These are phyloP conservation scores for Nemania sp. DNA, from an alignment of 2,329 filamentous ascomycete genomes.

Conservation along the genomic window DNA sequence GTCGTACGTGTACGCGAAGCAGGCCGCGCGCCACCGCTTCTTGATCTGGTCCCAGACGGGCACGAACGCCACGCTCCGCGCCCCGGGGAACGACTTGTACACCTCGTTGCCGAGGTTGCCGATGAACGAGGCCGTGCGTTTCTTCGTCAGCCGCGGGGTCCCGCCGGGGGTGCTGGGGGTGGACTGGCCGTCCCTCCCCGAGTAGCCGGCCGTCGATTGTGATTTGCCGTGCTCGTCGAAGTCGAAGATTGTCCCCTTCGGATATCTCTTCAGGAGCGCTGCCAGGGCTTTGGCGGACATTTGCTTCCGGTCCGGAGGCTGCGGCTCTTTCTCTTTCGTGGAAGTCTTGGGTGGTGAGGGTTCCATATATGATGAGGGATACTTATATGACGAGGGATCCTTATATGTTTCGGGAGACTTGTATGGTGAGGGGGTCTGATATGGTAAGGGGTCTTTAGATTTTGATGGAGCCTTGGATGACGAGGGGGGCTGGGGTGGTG, in stretches of 20 bases:
- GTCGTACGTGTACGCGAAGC: constrained; percentile 54
- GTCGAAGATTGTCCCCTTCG: constrained; percentile 52
- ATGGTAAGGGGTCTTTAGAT: no score
- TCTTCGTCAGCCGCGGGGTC: constrained; percentile 8
- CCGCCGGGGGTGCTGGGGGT: background rate
- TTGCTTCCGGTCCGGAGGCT: constrained; percentile 22
- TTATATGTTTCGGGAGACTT: no score
- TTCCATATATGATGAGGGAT: no score
- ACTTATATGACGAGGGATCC: no score
- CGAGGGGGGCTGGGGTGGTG: no score
- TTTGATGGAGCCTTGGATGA: no score
- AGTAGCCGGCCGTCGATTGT: constrained; percentile 39
- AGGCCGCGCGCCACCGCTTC: constrained; percentile 50
- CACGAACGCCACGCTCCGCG: constrained; percentile 21
- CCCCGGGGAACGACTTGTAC: constrained; percentile 16
- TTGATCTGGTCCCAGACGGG: constrained; percentile 22
- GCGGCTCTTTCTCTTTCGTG: constrained; percentile 8
- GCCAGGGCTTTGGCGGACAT: constrained; percentile 48
- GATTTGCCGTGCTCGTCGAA: constrained; percentile 47
- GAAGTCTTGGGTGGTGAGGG: no score
- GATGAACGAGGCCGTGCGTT: constrained; percentile 18
- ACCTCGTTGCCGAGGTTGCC: constrained; percentile 20
- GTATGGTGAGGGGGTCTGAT: no score
- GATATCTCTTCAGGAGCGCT: constrained; percentile 50
- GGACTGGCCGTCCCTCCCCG: constrained; percentile 17